Percentiles rank a stretch among this genome's conserved stretches.
Evolutionary conservation across 179 eudicot genomes (phyloP).

Genomic region (Spergularia azorica): DNA sequence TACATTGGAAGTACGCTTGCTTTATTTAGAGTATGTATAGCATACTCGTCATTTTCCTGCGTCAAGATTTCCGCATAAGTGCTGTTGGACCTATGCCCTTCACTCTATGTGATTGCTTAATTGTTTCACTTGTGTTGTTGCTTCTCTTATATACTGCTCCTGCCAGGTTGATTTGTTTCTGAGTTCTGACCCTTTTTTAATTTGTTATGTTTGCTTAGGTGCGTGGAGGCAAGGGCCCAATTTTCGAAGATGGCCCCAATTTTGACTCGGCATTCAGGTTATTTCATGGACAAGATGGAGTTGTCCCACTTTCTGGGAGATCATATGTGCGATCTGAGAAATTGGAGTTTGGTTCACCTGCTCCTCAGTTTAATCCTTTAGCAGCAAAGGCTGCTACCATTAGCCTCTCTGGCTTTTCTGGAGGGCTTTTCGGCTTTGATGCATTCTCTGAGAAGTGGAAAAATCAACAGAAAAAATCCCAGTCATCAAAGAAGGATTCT

Average conservation of each 20-base stretch:
- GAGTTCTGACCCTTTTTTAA: not conserved
- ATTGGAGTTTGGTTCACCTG: slow-evolving; percentile 43
- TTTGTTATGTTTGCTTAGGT: slow-evolving; percentile 41
- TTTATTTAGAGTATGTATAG: not conserved
- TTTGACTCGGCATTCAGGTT: slow-evolving; percentile 82
- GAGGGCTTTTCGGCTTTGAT: slow-evolving; percentile 82
- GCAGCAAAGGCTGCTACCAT: slow-evolving; percentile 94
- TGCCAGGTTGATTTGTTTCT: no score
- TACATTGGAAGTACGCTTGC: not conserved
- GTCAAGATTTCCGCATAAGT: no score
- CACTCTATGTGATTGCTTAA: not conserved
- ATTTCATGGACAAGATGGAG: slow-evolving; percentile 90
- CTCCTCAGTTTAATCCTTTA: slow-evolving; percentile 72
- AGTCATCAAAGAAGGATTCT: slow-evolving; percentile 57
- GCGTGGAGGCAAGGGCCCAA: slow-evolving; percentile 81
- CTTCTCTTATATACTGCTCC: not conserved
- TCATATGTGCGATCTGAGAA: slow-evolving; percentile 48
- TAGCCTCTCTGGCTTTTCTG: slow-evolving; percentile 75
- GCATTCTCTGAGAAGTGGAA: slow-evolving; percentile 66
- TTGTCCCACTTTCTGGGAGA: slow-evolving; percentile 83
- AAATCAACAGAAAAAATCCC: slow-evolving; percentile 46
- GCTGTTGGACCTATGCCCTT: no score
- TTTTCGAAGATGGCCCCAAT: slow-evolving; percentile 96
- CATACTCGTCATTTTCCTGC: no score
- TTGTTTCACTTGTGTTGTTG: not conserved